A percentile compares a stretch with the other conserved stretches of the same genome.
phyloP scores from a whole-genome alignment of 2,329 filamentous ascomycete genomes.

The Colletotrichum cuscutae region DNA sequence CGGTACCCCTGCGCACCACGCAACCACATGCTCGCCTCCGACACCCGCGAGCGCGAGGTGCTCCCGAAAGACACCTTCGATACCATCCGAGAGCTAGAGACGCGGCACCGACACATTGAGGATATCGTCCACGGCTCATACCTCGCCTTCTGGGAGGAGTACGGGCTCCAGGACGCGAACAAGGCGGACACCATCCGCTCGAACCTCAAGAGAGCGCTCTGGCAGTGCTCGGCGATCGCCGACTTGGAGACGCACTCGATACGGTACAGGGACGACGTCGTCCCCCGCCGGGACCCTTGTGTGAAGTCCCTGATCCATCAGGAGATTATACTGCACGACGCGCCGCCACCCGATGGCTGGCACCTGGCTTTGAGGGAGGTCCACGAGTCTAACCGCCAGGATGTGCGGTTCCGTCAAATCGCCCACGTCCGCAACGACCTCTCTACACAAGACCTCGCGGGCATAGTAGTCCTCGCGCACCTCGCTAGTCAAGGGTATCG shows the following conservation, averaged over 20 bases:
- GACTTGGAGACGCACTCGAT: slow-evolving; percentile 35
- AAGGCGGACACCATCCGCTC: slow-evolving; percentile 6
- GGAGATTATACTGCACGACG: slow-evolving; percentile 24
- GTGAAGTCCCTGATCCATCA: slow-evolving; percentile 33
- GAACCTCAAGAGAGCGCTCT: slow-evolving; percentile 25
- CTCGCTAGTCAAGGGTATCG: slow-evolving; percentile 32
- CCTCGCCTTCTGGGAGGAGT: slow-evolving; percentile 28
- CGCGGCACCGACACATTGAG: slow-evolving; percentile 27
- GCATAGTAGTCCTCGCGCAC: slow-evolving; percentile 20
- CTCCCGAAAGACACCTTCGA: slow-evolving; percentile 22
- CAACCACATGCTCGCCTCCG: slow-evolving; percentile 32
- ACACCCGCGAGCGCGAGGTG: slow-evolving; percentile 28
- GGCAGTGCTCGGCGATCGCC: slow-evolving; percentile 28
- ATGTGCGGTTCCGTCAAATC: slow-evolving; percentile 27
- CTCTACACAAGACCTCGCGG: slow-evolving; percentile 16
- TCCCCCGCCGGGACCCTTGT: slow-evolving; percentile 16
- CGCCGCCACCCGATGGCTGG: slow-evolving; percentile 24
- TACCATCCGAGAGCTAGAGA: slow-evolving; percentile 30
- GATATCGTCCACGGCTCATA: slow-evolving; percentile 24
- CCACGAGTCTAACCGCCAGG: slow-evolving; percentile 22
- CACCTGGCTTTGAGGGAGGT: slow-evolving; percentile 26
- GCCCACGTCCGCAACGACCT: slow-evolving; percentile 5
- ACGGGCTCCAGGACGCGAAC: slow-evolving; percentile 17
- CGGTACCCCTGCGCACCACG: slow-evolving; percentile 13
- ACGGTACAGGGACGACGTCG: slow-evolving; percentile 22